A percentile compares a stretch with the other conserved stretches of the same genome.
Evolutionary conservation across 495 filamentous ascomycete species (phyloP).

Genomic region (Xylaria bambusicola): DNA sequence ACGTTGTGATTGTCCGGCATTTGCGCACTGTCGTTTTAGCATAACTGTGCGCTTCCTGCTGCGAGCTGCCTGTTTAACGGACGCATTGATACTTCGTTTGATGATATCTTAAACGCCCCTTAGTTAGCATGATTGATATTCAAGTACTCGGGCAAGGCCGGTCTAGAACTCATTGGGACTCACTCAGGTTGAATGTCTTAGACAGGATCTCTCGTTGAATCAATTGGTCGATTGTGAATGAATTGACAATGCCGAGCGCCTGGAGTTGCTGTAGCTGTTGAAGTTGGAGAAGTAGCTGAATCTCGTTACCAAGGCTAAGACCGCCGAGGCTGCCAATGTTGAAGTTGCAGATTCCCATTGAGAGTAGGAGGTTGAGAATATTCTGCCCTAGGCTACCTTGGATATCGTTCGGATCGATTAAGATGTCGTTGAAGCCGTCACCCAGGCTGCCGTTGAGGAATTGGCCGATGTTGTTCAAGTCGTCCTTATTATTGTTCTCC

Average conservation of each 20-base stretch:
- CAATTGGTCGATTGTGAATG: slow-evolving; percentile 36
- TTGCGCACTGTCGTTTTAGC: slow-evolving; percentile 24
- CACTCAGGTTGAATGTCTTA: slow-evolving; percentile 38
- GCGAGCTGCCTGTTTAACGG: slow-evolving; percentile 29
- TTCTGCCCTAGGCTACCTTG: slow-evolving; percentile 28
- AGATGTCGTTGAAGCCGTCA: slow-evolving; percentile 5
- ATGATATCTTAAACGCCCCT: slow-evolving; percentile 33
- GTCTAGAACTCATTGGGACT: slow-evolving; percentile 17
- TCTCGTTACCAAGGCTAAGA: slow-evolving; percentile 38
- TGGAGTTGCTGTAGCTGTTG: slow-evolving; percentile 44
- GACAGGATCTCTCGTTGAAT: slow-evolving; percentile 38
- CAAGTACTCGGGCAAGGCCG: not conserved
- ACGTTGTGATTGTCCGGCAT: slow-evolving; percentile 8
- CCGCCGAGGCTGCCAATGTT: slow-evolving; percentile 30
- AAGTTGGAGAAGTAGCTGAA: slow-evolving; percentile 46
- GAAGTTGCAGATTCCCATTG: slow-evolving; percentile 40
- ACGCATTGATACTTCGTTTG: slow-evolving; percentile 39
- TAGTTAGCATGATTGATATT: slow-evolving; percentile 20
- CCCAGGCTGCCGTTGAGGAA: slow-evolving; percentile 9
- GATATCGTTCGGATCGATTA: slow-evolving; percentile 24
- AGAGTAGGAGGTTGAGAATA: slow-evolving; percentile 36
- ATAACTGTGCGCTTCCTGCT: slow-evolving; percentile 25
- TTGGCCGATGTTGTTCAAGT: slow-evolving; percentile 8
- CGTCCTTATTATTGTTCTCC: slow-evolving; percentile 16
- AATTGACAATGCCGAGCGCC: slow-evolving; percentile 40